Base-by-base conservation (phyloP, 768 basidiomycete genomes). In the Piloderma croceum region DNA sequence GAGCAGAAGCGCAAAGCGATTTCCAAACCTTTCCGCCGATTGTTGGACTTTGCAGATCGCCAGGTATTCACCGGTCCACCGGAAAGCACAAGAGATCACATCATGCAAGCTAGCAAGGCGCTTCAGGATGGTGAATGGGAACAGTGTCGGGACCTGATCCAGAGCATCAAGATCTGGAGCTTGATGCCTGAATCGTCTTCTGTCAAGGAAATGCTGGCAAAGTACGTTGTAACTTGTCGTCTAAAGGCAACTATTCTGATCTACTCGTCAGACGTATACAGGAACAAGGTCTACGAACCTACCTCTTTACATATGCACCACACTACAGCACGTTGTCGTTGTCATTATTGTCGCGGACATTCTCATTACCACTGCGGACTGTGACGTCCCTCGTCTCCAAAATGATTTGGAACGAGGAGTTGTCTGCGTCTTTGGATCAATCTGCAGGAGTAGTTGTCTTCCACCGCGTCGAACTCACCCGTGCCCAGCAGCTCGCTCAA, bases 391-490 rank as follows among this genome's bases (percentile, higher is more conserved):
- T 96, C 49, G 87, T 97, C 29, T 93, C 90, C 20, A 90, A 92
- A 64, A 97, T 99, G 96, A 96, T 98, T 52, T 97, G 93, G 90
- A 90, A 76, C 54, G 96, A 97, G 54, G 92, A 97, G 56, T 70
- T 99, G 9, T 73, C 85, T 1, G 96, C 94, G 3, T 93, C 92
- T 12, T 71, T 98, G 40, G 96, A 98, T 60, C 90, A 89, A 57
- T 83, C 89, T 13, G 82, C 82, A 18, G 84, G 81, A 25, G 91
- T 94, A 31, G 76, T 99, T 41, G 82, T 94, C 34, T 92, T 98
- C 72, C 90, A 98, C 58, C 82, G 90, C 41, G 77, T 90, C 42
- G 93, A 97, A 51, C 74, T 88, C 25, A 81, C 86, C 12, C 84
- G 89, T 34, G 71, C 84, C 3, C 96, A 99, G 61, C 85, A 91